Base-by-base conservation (phyloP, 495 filamentous ascomycete genomes). In the Hyaloscypha variabilis region DNA sequence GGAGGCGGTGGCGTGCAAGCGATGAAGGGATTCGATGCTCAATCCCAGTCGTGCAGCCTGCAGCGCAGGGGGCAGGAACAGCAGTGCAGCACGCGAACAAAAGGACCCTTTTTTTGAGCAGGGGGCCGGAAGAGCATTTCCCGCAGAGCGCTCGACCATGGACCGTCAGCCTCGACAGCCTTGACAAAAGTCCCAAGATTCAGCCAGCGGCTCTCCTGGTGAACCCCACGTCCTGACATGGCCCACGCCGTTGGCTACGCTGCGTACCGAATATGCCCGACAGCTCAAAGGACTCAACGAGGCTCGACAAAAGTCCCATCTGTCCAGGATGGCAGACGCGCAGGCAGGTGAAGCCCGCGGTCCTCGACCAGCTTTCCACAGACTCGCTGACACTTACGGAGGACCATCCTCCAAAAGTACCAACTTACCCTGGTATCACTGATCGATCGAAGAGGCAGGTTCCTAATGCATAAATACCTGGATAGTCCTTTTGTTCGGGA, bases 101-200 rank as follows among this genome's bases (percentile, higher is more conserved):
- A 54, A 54, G 51, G 39, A 46, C 39, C 39, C 39, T 46, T 46
- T n/a, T n/a, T n/a, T 46, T 46, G 39, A 46, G 39, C 39, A 19
- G 39, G 39, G 39, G 39, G 19, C 11, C n/a, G n/a, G n/a, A n/a
- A n/a, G n/a, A n/a, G n/a, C n/a, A n/a, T n/a, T n/a, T n/a, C n/a
- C n/a, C n/a, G n/a, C n/a, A n/a, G n/a, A n/a, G n/a, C n/a, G n/a
- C n/a, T n/a, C n/a, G n/a, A n/a, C n/a, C n/a, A n/a, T n/a, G n/a
- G n/a, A n/a, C n/a, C n/a, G n/a, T n/a, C n/a, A n/a, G n/a, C n/a
- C 39, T 19, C 11, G 19, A 17, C 39, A 1, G 39, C 6, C 39
- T 3, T 19, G 6, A 46, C 39, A 46, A 46, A 46, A 46, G 39
- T 46, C 14, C 39, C 39, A 14, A 14, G 3, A 46, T 17, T 3